Base-by-base conservation (phyloP, 768 basidiomycete species). In the Boletus pseudopeckii region DNA sequence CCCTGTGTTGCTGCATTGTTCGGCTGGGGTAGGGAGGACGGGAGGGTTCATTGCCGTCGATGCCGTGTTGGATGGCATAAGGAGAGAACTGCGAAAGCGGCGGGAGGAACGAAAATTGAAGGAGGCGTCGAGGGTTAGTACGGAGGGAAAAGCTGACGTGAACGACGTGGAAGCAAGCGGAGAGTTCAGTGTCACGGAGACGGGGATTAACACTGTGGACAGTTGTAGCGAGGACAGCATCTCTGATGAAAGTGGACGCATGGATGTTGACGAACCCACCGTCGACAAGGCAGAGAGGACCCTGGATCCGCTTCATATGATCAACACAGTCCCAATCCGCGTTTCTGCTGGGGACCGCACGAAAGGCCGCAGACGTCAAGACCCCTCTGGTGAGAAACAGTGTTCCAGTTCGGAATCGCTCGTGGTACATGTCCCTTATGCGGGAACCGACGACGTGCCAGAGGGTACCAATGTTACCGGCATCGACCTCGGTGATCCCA, bases 11-110 rank as follows among this genome's bases (percentile, higher is more conserved):
- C 69, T 95, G 58, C 92, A 95, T 67, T 95, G 95, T 66, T 94
- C 92, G 30, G 96, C 96, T 0, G 96, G 96, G 18, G 93, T 97
- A 7, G 96, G 96, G 0, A 80, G 96, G 39, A 98, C 96, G 0
- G 96, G 96, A 20, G 90, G 89, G 24, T 98, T 92, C 69, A 93
- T 98, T 64, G 84, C 90, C 8, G 82, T 96, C 1, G 91, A 93
- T 66, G 86, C 91, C 8, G 76, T 92, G n/a, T 74, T 95, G 50
- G 89, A 92, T 64, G 86, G 82, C 5, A 72, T 93, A 4, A 73
- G 81, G 62, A 68, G 77, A 47, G 88, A 92, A 70, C 61, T 86
- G 64, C 68, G 64, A 24, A 75, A 67, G 55, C 64, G 63, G 10
- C 61, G 63, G 45, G 74, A 72, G 40, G 62, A 48, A 22, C 49